A percentile compares a stretch with the other conserved stretches of the same genome.
These are phyloP conservation scores for Cyberlindnera euphorbiiphila DNA, from an alignment of 805 yeast species.

Conservation along the genomic window DNA sequence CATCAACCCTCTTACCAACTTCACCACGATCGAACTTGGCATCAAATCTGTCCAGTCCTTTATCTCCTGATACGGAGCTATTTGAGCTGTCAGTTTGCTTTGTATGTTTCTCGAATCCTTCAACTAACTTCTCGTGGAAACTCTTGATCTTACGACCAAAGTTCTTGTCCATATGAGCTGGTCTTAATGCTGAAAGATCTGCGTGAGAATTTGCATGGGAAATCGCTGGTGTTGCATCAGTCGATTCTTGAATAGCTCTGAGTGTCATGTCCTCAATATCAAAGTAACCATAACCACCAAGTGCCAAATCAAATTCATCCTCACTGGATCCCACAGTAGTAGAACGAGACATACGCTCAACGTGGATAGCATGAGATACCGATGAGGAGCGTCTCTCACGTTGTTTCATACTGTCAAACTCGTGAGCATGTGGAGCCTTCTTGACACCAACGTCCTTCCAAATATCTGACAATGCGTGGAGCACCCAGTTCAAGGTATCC, in stretches of 20 bases:
- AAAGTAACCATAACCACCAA: slow-evolving; percentile 81
- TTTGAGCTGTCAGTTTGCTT: slow-evolving; percentile 2
- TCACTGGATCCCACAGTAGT: slow-evolving; percentile 24
- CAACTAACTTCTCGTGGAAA: slow-evolving; percentile 20
- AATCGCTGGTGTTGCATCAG: slow-evolving; percentile 19
- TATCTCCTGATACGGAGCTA: slow-evolving; percentile 6
- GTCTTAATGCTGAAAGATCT: slow-evolving; percentile 4
- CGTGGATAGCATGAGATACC: slow-evolving; percentile 12
- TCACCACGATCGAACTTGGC: slow-evolving; percentile 37
- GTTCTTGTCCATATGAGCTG: slow-evolving; percentile 19
- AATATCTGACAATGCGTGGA: slow-evolving; percentile 53
- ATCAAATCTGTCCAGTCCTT: slow-evolving; percentile 30
- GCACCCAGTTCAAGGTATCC: slow-evolving; percentile 66
- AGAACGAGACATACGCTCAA: slow-evolving; percentile 21
- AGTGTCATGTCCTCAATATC: slow-evolving; percentile 64
- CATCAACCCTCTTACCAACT: slow-evolving; percentile 36
- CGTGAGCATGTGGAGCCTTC: slow-evolving; percentile 29
- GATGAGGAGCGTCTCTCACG: slow-evolving; percentile 13
- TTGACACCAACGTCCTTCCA: slow-evolving; percentile 31
- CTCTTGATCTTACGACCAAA: slow-evolving; percentile 21
- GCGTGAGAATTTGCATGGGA: slow-evolving; percentile 14
- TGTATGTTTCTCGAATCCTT: slow-evolving; percentile 21
- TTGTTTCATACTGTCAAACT: slow-evolving; percentile 32
- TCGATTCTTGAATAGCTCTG: slow-evolving; percentile 48
- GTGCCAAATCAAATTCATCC: slow-evolving; percentile 29